Percentiles rank a stretch among this genome's conserved stretches.
Conservation (phyloP, 345 rosid genomes). For the Pugionium cornutum region DNA sequence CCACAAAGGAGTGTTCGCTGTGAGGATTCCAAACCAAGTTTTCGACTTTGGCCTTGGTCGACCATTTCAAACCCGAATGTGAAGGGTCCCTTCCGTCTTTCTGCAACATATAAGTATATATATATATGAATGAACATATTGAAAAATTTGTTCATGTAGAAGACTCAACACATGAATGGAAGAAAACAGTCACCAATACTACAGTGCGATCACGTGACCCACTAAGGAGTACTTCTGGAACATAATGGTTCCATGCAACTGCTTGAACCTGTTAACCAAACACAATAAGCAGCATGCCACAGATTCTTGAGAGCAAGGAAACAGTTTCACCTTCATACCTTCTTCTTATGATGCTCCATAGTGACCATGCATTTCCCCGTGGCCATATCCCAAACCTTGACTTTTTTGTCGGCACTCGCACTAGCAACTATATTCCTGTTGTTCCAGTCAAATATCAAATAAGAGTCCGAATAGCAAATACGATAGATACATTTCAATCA, state of each 20-base stretch:
- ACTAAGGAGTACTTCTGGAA: conserved; percentile 77
- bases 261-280: conserved; percentile 69
- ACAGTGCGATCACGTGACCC: conserved; percentile 78
- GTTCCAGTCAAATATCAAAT: conserved; percentile 6
- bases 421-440: conserved; percentile 84
- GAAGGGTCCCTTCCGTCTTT: conserved; percentile 71
- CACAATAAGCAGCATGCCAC: conserved; percentile 9
- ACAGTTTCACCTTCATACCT: conserved; percentile 47
- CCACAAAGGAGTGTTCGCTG: conserved; percentile 72
- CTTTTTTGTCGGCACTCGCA: conserved; percentile 76
- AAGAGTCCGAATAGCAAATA: not conserved
- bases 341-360: conserved; percentile 69
- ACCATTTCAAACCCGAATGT: conserved; percentile 71
- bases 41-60: conserved; percentile 60
- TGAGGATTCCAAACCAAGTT: conserved; percentile 95
- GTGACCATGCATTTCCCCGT: conserved; percentile 65
- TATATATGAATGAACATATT: not conserved
- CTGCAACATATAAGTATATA: conserved; percentile 44
- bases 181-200: conserved; percentile 60
- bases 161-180: conserved; percentile 12
- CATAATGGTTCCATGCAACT: conserved; percentile 81
- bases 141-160: not conserved
- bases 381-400: conserved; percentile 82
- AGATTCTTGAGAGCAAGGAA: conserved; percentile 1
- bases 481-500: not conserved